These are phyloP conservation scores for Jamesozyma rosinii DNA, from an alignment of 805 yeast species.

Conservation along the genomic window DNA sequence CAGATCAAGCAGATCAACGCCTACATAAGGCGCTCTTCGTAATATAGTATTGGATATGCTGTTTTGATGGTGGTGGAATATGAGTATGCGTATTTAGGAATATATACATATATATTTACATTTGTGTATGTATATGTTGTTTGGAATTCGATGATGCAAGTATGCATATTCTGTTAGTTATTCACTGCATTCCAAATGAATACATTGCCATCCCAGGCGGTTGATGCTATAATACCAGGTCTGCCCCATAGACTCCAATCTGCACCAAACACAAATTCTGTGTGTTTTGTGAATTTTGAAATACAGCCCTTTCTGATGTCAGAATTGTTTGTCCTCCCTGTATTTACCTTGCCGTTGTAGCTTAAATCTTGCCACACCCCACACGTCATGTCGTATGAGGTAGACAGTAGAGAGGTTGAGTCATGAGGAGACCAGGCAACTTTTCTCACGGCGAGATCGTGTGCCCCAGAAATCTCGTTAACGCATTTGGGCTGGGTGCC, in stretches of 20 bases:
- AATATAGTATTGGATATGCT: too few species aligned
- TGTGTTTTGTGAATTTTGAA: constrained; percentile 57
- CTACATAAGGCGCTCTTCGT: too few species aligned
- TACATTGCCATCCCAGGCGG: constrained; percentile 95
- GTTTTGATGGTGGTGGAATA: too few species aligned
- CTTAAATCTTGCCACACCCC: constrained; percentile 75
- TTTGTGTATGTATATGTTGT: not conserved
- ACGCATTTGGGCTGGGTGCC: constrained; percentile 33
- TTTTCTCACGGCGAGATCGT: constrained; percentile 78
- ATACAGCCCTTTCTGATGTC: constrained; percentile 42
- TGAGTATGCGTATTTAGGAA: not conserved
- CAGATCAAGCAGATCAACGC: too few species aligned
- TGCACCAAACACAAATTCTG: constrained; percentile 85
- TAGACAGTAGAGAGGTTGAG: constrained; percentile 57
- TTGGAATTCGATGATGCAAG: not conserved
- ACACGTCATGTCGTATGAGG: constrained; percentile 89
- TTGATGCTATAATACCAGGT: constrained; percentile 90
- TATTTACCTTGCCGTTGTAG: constrained; percentile 44
- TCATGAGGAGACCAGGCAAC: constrained; percentile 86
- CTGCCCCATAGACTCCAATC: constrained; percentile 97
- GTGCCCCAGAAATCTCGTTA: constrained; percentile 70
- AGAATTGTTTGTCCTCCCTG: constrained; percentile 36
- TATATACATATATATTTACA: too few species aligned
- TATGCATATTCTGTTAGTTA: not conserved
- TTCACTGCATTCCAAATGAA: constrained; percentile 69